Base-by-base conservation (phyloP, 2,329 filamentous ascomycete species). In the Aurifilum marmelostoma region DNA sequence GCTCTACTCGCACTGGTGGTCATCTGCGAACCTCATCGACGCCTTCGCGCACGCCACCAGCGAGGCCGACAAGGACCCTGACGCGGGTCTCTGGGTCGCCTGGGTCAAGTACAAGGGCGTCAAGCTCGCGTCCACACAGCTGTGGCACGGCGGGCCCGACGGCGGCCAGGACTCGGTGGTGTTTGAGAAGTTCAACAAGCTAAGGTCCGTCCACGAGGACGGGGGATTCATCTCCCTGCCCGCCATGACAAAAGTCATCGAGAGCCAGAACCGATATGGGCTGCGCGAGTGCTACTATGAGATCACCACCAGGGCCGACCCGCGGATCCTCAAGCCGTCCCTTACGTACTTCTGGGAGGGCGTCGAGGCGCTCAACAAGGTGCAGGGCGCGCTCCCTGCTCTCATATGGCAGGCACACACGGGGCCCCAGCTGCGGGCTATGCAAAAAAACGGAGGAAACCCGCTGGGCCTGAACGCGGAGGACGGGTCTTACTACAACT, bases 381-480 rank as follows among this genome's bases (percentile, higher is more conserved):
- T 74, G 18, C 65, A 72, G 0, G 50, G 54, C 2, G 54, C 54
- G 14, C 27, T 76, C 2, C 78, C 79, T 6, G 72, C 71, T 66
- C 75, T 73, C 43, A 73, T 74, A 65, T 75, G 80, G 60, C 83
- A 86, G 69, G 81, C 4, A 79, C 21, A 84, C 66, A 80, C 81
- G 0, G 77, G 75, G 9, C 76, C 77, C 43, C 75, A 80, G 71
- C 77, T 78, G 9, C 29, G 27, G 16, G 67, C 74, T 9, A 78
- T 78, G 75, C 70, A 75, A 60, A 74, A 75, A 52, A 79, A 78
- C 21, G 81, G 80, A 5, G 80, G 81, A 16, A 84, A 84, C 64
- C 75, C 81, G 1, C 72, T 83, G 7, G 81, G 81, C 0, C 71
- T 84, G 24, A 74, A 77, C 32, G 74, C 75, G 2, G 73, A 76